phyloP scores from a whole-genome alignment of 441 rosid species.

The Manihot esculenta region DNA sequence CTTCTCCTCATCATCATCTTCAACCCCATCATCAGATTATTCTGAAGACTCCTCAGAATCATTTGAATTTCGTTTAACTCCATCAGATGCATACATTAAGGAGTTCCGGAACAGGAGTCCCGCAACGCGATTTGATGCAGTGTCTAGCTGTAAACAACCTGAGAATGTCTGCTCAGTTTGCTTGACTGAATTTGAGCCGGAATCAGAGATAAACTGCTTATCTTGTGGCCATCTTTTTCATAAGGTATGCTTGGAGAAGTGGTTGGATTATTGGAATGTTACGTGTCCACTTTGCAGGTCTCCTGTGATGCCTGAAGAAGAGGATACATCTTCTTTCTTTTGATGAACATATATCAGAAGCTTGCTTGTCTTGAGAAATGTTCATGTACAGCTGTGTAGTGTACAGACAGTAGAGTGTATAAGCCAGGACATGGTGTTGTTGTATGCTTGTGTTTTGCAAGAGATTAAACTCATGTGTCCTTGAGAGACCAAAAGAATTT shows the following conservation, averaged over 20 bases:
- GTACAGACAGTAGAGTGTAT: conserved; percentile 28
- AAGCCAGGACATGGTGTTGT: not conserved
- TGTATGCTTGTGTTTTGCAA: conserved; percentile 15
- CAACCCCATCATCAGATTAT: conserved; percentile 29
- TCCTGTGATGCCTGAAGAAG: conserved; percentile 62
- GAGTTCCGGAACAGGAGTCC: conserved; percentile 64
- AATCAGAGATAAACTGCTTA: conserved; percentile 72
- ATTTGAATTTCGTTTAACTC: conserved; percentile 36
- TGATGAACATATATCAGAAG: conserved; percentile 38
- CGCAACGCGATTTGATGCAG: conserved; percentile 45
- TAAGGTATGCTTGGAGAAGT: conserved; percentile 81
- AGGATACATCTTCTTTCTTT: conserved; percentile 42
- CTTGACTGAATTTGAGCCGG: conserved; percentile 58
- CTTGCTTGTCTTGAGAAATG: conserved; percentile 12
- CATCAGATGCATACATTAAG: conserved; percentile 52
- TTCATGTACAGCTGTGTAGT: conserved; percentile 42
- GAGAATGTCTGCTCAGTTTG: conserved; percentile 85
- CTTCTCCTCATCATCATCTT: conserved; percentile 21
- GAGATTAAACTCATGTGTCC: not conserved
- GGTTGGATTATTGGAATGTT: conserved; percentile 79
- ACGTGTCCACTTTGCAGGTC: conserved; percentile 93
- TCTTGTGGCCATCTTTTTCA: conserved; percentile 87
- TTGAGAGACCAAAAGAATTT: conserved; percentile 1
- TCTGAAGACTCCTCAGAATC: conserved; percentile 39
- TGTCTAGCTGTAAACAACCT: conserved; percentile 40